Base-by-base conservation (phyloP, 805 yeast species). In the Candida endomychidarum region DNA sequence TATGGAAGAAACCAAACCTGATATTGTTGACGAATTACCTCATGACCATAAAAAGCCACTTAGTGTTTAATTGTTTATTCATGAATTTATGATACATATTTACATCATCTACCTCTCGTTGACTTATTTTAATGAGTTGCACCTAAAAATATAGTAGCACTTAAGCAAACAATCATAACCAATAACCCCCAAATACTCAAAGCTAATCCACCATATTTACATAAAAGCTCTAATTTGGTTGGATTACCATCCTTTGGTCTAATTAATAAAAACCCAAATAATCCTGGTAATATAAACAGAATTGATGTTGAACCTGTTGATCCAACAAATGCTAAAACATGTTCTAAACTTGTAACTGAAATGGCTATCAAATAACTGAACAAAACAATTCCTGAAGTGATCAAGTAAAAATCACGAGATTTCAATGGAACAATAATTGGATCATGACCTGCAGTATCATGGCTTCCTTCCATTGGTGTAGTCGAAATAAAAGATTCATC, bases 291-390 rank as follows among this genome's bases (percentile, higher is more conserved):
- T 8, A 83, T 83, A 58, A 84, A 85, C 17, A 88, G 80, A 37
- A 85, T 85, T 18, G 87, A 69, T 0, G 90, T 86, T 4, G 90
- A 85, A 0, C 95, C 95, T 0, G 93, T 85, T 4, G 90, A 83
- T 3, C 95, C 95, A 8, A 85, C 89, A 38, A 85, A 63, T 1
- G 91, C 78, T 34, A 85, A 60, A 3, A 85, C 84, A 24, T 76
- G 71, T 38, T 83, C 90, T 53, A 85, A 78, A 0, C 87, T 81
- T 1, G 71, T 64, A 8, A 85, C 74, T 8, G 77, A 58, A 1
- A 80, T 58, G 0, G 95, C 87, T 11, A 79, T 59, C 0, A 70
- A 43, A 52, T 83, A 85, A 0, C 83, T 72, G 2, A 57, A 46
- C 0, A 69, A 2, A 4, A 80, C 61, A 26, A 85, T 63, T 0